Evolutionary conservation across 2,329 filamentous ascomycete genomes (phyloP), one percentile per base, ranked within the genome.

Genomic region (Cercospora sojina): DNA sequence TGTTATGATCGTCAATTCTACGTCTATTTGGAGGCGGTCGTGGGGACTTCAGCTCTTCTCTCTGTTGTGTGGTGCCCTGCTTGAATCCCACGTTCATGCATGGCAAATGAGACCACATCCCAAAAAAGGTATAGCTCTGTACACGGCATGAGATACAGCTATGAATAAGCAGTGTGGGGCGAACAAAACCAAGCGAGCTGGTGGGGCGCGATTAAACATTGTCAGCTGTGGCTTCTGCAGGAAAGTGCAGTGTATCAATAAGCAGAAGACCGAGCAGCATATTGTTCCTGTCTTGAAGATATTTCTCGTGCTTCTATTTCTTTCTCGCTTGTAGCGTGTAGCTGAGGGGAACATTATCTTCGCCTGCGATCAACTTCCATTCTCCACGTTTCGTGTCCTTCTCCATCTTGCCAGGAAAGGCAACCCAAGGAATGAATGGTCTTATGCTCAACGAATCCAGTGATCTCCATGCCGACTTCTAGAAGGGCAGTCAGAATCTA

Each of bases 401-500:
- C 10, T 66, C 64, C 70, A 71, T 71, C 67, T 68, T 58, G n/a
- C 65, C 68, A 38, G 64, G 64, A 32, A 73, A 56, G 7, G 67
- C 68, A 18, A 67, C 49, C 67, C 67, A 72, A 9, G 71, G 70
- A 23, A 72, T 59, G 70, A 23, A 72, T 59, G 55, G 63, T 68
- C 59, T 63, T 58, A 61, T 71, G 70, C 65, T 72, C 71, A 18
- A 64, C 59, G 41, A 72, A 64, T 29, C 56, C 65, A 12, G 47
- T 67, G 13, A 71, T 59, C 59, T 59, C 56, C 68, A 72, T 57
- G 10, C 70, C 68, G n/a, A 38, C 69, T n/a, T 61, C 65, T 29
- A 72, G 41, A 51, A 72, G 32, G 18, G 69, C 68, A 43, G 57
- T 55, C 12, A 72, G 51, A 59, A 68, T 72, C 64, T 59, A 32